A percentile compares a stretch with the other conserved stretches of the same genome.
Evolutionary conservation across 176 grass and related monocot species (phyloP).

Genomic region (Oryza glumipatula): DNA sequence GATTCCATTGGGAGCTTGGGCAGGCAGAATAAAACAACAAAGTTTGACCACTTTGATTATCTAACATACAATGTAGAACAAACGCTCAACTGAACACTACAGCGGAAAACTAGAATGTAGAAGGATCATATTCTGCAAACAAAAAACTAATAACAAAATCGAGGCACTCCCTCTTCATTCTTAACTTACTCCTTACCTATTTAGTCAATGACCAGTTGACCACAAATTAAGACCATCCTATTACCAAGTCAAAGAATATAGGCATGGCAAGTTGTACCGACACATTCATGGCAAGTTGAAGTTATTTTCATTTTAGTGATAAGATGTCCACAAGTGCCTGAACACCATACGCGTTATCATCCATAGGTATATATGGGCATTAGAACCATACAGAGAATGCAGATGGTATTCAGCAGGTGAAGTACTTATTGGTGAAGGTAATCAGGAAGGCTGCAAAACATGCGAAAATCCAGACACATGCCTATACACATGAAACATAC

Average conservation of each 20-base stretch:
- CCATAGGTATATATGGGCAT: background rate
- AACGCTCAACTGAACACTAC: too few relatives aligned
- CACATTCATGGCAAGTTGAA: background rate
- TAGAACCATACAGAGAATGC: constrained; percentile 3
- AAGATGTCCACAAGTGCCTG: background rate
- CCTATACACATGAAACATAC: background rate
- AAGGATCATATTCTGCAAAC: too few relatives aligned
- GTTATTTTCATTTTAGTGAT: background rate
- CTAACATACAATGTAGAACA: too few relatives aligned
- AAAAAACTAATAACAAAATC: too few relatives aligned
- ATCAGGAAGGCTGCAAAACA: background rate
- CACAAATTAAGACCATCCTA: background rate
- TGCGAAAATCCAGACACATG: background rate
- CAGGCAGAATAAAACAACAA: constrained; percentile 26
- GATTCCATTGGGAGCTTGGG: background rate
- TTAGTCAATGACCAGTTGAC: background rate
- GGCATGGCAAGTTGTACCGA: background rate
- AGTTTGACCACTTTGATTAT: background rate
- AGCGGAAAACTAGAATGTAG: too few relatives aligned
- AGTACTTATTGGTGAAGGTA: background rate
- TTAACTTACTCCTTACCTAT: too few relatives aligned
- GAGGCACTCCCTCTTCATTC: too few relatives aligned
- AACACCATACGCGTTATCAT: background rate
- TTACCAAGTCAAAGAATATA: too few relatives aligned
- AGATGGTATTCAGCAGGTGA: background rate